Base-by-base conservation (phyloP, 768 basidiomycete species). In the Suillus occidentalis region DNA sequence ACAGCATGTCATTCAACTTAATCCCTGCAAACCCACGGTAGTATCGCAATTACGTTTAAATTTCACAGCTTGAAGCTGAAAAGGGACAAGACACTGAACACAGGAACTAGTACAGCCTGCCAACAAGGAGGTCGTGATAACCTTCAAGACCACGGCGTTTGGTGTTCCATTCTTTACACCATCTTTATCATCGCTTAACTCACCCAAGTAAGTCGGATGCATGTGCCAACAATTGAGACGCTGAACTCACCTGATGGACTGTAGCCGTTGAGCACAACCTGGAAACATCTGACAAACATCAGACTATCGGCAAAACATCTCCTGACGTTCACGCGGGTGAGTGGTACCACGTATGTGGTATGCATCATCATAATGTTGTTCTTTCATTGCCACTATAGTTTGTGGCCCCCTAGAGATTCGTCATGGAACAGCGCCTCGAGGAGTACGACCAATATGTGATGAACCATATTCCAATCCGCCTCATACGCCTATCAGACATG, bases 371-470 rank as follows among this genome's bases (percentile, higher is more conserved):
- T 9, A 18, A 52, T 12, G 18, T 18, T 53, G 6, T 55, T 55
- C 53, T 53, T 55, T 55, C 53, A 34, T 34, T 55, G 4, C n/a
- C 47, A 22, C 47, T 52, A 28, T 18, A 28, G 16, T 52, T 34
- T 34, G 18, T 34, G 31, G 18, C 20, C 31, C 6, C 25, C 18
- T 10, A 34, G 20, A 20, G 6, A 55, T 55, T 20, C 12, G 12
- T 13, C 20, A 55, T 55, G 53, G 31, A 10, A n/a, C 20, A 1
- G 12, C 31, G 53, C 31, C 20, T 55, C 12, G 20, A 34, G 20
- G 53, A 55, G 20, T 55, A 34, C 31, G 53, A 55, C 20, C 53
- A 55, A 55, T 55, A 55, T 55, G 53, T 55, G 31, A 55, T 55
- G 53, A 55, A 55, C 12, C 53, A 55, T 20, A 55, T 55, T 6